Percentiles rank a stretch among this genome's conserved stretches.
Conservation (phyloP, 176 grass and related monocot species). For the Raddia distichophylla region DNA sequence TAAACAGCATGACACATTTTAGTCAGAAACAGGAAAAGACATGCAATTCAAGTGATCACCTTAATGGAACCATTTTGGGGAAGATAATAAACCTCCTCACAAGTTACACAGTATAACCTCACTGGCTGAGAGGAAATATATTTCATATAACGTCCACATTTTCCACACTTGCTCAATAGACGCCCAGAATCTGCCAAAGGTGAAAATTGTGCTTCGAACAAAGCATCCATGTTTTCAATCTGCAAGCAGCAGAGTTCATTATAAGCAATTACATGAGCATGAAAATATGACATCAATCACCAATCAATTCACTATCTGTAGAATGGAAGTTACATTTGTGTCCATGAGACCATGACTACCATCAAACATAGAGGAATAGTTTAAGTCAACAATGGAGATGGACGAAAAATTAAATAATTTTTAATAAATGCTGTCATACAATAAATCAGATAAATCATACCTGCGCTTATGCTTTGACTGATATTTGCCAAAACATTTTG, state of each 20-base stretch:
- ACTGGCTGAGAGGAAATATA: conserved; percentile 83
- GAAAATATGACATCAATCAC: not conserved
- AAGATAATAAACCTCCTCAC: conserved; percentile 98
- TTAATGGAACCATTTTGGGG: conserved; percentile 95
- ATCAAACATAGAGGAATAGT: not conserved
- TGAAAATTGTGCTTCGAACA: conserved; percentile 99
- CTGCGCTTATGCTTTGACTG: not conserved
- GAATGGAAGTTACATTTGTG: not conserved
- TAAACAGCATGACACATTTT: conserved; percentile 10
- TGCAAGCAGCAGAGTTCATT: conserved; percentile 49
- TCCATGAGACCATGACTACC: not conserved
- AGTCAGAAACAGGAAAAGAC: conserved; percentile 14
- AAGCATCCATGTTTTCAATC: conserved; percentile 98
- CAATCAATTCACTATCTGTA: not conserved
- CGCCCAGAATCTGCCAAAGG: conserved; percentile 90
- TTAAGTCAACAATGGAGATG: conserved; percentile 4
- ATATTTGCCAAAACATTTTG: conserved; percentile 8
- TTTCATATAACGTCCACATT: conserved; percentile 97
- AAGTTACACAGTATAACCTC: conserved; percentile 88
- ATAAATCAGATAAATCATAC: not conserved
- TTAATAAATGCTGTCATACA: not conserved
- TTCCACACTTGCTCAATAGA: conserved; percentile 93
- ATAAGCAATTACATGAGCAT: conserved; percentile 37
- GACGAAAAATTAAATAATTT: not conserved
- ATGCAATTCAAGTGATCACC: conserved; percentile 48